Evolutionary conservation across 73 alveolate species (phyloP).

Genomic region (Paramecium sonneborni): DNA sequence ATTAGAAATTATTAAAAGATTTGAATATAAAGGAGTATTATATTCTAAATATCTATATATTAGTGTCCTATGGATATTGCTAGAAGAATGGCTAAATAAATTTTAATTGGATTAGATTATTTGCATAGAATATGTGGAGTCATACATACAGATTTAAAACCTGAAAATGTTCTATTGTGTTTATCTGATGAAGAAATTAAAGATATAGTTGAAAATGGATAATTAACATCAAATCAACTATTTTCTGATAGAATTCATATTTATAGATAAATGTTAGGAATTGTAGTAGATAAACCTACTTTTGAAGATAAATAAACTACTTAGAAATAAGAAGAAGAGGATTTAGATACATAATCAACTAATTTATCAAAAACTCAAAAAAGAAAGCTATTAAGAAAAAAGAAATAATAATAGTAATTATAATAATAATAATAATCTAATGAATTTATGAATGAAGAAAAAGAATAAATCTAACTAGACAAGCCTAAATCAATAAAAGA

Average conservation of each 20-base stretch:
- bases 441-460: background rate
- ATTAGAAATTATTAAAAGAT: conserved; percentile 91
- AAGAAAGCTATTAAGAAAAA: conserved; percentile 52
- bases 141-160: conserved; percentile 96
- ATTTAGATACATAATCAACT: background rate
- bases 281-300: background rate
- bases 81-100: conserved; percentile 89
- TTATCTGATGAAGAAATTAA: conserved; percentile 81
- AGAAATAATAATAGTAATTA: conserved; percentile 13
- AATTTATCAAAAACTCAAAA: conserved; percentile 21
- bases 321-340: background rate
- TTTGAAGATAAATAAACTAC: background rate
- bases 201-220: conserved; percentile 75
- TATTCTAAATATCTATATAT: background rate
- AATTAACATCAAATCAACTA: conserved; percentile 50
- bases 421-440: conserved; percentile 37
- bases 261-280: conserved; percentile 52
- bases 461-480: background rate
- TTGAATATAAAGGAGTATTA: conserved; percentile 76
- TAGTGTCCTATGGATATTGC: conserved; percentile 64
- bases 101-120: conserved; percentile 96
- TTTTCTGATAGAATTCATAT: conserved; percentile 54
- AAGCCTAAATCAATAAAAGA: conserved; percentile 43
- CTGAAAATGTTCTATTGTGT: conserved; percentile 92
- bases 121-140: conserved; percentile 94